Evolutionary conservation across 2,329 filamentous ascomycete genomes (phyloP), one percentile per base, ranked within the genome.

Genomic region (Fonsecaea multimorphosa): DNA sequence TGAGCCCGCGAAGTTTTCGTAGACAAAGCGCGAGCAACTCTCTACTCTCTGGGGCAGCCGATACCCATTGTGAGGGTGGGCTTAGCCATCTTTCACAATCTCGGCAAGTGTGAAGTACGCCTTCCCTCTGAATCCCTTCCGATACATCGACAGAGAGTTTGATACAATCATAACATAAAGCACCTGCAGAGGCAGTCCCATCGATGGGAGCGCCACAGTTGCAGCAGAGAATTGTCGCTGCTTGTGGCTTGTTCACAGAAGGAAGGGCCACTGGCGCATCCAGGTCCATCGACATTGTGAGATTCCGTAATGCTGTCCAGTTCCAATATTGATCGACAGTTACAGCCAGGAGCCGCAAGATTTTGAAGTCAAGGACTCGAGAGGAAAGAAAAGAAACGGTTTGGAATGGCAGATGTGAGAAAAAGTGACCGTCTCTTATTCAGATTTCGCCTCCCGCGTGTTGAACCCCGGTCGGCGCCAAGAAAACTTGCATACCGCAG

Each of bases 191-290:
- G 14, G 88, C 87, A 19, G 93, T 97, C 78, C 95, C 95, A 79
- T 97, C 93, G 74, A 99, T 97, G 44, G 94, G 90, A 67, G 92
- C 93, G 76, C 94, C 95, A 79, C 95, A 99, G 84, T 98, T 97
- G 83, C 92, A 97, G 81, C 95, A 99, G 65, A 99, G 90, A 76
- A 98, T 97, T n/a, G 89, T 91, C 66, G 29, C 72, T 76, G 74
- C 66, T 78, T 76, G 63, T 62, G 61, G 60, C 44, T 63, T 59
- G 24, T 68, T 65, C 22, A 66, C 46, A 2, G 69, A 67, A 40
- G 69, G 68, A 19, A 71, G 64, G n/a, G 84, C 81, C 58, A 87
- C 81, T 56, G 84, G 83, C 29, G 78, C 80, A 76, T 87, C 85
- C 68, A 87, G 68, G 74, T 87, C 85, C 85, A 87, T 87, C 76